A percentile compares a stretch with the other conserved stretches of the same genome.
These are phyloP conservation scores for Whalleya microplaca DNA, from an alignment of 2,329 filamentous ascomycete species.

Conservation along the genomic window DNA sequence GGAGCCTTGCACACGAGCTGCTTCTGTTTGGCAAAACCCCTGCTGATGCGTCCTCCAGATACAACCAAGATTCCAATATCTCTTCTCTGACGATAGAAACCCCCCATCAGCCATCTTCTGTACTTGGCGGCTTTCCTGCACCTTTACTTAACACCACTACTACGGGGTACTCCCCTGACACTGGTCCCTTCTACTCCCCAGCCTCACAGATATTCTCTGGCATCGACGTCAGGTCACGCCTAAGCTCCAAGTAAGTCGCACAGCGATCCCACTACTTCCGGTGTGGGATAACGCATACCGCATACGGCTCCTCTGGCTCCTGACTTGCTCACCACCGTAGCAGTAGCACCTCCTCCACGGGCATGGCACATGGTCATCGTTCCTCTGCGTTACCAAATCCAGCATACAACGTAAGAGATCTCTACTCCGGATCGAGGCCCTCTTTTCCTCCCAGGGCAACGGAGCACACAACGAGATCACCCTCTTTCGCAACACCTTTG, in stretches of 20 bases:
- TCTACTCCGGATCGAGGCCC: constrained; percentile 57
- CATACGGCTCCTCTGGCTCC: constrained; percentile 17
- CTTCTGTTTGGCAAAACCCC: constrained; percentile 34
- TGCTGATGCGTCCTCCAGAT: constrained; percentile 50
- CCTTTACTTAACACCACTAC: constrained; percentile 50
- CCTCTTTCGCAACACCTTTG: constrained; percentile 51
- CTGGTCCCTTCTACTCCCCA: constrained; percentile 52
- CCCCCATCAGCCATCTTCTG: constrained; percentile 52
- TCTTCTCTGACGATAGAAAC: constrained; percentile 58
- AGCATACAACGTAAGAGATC: constrained; percentile 55
- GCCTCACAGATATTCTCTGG: constrained; percentile 50
- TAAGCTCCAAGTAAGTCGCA: constrained; percentile 58
- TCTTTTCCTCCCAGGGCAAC: constrained; percentile 52
- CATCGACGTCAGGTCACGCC: constrained; percentile 57
- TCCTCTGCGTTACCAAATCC: constrained; percentile 56
- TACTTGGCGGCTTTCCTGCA: constrained; percentile 57
- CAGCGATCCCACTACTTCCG: constrained; percentile 21
- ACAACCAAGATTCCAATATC: constrained; percentile 57
- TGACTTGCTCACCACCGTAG: constrained; percentile 42
- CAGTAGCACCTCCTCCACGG: constrained; percentile 55
- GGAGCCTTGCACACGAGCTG: constrained; percentile 34
- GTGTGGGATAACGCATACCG: constrained; percentile 16
- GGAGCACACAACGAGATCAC: constrained; percentile 56
- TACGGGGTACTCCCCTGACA: constrained; percentile 55
- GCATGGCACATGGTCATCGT: constrained; percentile 62